Evolutionary conservation across 2,329 filamentous ascomycete species (phyloP).

Genomic region (Ascochyta fabae): DNA sequence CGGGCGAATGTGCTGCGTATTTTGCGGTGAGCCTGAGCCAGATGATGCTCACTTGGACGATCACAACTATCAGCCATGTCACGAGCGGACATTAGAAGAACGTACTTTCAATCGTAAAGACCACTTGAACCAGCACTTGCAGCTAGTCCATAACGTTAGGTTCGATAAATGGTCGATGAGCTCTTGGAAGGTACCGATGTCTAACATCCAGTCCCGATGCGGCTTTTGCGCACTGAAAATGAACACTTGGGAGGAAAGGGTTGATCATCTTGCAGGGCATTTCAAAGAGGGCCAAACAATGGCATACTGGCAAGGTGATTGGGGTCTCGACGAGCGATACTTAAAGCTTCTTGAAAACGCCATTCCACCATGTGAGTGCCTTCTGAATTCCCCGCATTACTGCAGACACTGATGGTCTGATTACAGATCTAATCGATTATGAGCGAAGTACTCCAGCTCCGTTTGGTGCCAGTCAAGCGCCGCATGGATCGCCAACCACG

Average conservation of each 20-base stretch:
- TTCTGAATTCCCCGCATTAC: neutral
- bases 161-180: constrained; percentile 45
- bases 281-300: constrained; percentile 34
- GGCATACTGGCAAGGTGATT: constrained; percentile 36
- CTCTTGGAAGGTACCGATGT: constrained; percentile 34
- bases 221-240: constrained; percentile 34
- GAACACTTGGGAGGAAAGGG: constrained; percentile 30
- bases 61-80: constrained; percentile 32
- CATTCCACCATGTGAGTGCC: constrained; percentile 29
- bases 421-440: constrained; percentile 31
- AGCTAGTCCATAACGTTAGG: constrained; percentile 31
- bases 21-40: constrained; percentile 12
- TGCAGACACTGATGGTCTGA: neutral
- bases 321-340: constrained; percentile 30
- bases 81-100: constrained; percentile 27
- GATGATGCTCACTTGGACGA: constrained; percentile 18
- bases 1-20: constrained; percentile 14
- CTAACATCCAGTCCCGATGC: constrained; percentile 29
- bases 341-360: constrained; percentile 25
- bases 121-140: constrained; percentile 37
- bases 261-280: constrained; percentile 36
- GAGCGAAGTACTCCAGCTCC: constrained; percentile 30
- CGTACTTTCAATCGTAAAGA: constrained; percentile 40
- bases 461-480: constrained; percentile 29
- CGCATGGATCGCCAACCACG: constrained; percentile 32